These are phyloP conservation scores for Aureobasidium mangrovei DNA, from an alignment of 2,329 filamentous ascomycete species.

Conservation along the genomic window DNA sequence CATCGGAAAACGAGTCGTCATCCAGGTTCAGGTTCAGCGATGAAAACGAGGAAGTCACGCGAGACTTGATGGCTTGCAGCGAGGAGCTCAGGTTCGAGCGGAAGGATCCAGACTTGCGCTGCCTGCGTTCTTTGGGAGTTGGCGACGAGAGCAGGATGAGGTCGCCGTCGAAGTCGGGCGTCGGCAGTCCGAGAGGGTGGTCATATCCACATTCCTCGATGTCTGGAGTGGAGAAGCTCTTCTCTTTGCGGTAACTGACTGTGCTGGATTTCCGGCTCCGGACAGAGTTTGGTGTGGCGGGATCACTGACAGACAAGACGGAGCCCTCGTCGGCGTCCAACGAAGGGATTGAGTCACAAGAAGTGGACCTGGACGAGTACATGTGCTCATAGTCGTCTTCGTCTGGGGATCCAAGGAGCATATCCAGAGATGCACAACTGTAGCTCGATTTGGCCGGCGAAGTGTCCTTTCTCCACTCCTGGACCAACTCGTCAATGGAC, in stretches of 20 bases:
- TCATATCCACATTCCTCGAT: constrained; percentile 47
- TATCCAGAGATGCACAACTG: constrained; percentile 37
- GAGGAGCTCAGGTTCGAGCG: constrained; percentile 57
- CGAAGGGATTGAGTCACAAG: constrained; percentile 50
- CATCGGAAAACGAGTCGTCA: constrained; percentile 40
- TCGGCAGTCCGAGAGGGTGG: constrained; percentile 46
- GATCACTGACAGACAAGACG: constrained; percentile 35
- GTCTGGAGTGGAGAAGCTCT: constrained; percentile 40
- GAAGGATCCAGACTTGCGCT: constrained; percentile 33
- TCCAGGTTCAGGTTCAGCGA: constrained; percentile 37
- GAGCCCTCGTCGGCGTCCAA: constrained; percentile 42
- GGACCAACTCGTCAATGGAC: constrained; percentile 50
- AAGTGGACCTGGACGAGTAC: constrained; percentile 43
- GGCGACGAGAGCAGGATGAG: constrained; percentile 28
- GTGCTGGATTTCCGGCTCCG: constrained; percentile 26
- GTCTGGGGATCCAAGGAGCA: constrained; percentile 48
- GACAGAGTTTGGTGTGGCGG: constrained; percentile 33
- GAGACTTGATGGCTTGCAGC: constrained; percentile 51
- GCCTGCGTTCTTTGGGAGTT: constrained; percentile 29
- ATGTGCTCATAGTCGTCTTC: constrained; percentile 36
- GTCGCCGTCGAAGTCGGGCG: constrained; percentile 20
- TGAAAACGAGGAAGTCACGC: constrained; percentile 50
- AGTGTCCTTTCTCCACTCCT: constrained; percentile 44
- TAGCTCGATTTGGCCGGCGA: constrained; percentile 22
- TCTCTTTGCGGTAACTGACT: constrained; percentile 34